Evolutionary conservation across 1,284 basidiomycete genomes (phyloP).

Genomic region (Puccinia sorghi): DNA sequence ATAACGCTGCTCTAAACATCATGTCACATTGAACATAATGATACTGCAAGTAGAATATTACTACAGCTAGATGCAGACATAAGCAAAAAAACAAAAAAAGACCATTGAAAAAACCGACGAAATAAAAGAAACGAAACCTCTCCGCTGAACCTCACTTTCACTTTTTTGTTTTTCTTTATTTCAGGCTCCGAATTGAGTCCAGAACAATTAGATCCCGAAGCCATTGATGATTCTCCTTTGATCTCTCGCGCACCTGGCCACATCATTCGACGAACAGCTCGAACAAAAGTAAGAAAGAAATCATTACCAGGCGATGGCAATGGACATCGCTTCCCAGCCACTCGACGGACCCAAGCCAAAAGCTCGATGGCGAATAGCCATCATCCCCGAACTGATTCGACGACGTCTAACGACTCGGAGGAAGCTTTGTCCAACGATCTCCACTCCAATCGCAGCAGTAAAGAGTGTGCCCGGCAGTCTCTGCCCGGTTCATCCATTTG

Average conservation of each 20-base stretch:
- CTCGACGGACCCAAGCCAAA: constrained; percentile 14
- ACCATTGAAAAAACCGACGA: not conserved
- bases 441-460: constrained; percentile 18
- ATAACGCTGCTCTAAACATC: not conserved
- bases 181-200: constrained; percentile 16
- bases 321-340: constrained; percentile 70
- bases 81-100: not conserved
- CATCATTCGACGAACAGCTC: constrained; percentile 83
- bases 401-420: constrained; percentile 54
- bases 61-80: not conserved
- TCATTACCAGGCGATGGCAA: constrained; percentile 72
- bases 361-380: constrained; percentile 23
- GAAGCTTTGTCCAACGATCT: constrained; percentile 48
- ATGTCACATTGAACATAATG: not conserved
- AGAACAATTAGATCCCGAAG: constrained; percentile 59
- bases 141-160: not conserved
- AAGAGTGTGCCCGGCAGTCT: not conserved
- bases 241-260: constrained; percentile 83
- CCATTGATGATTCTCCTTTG: constrained; percentile 79
- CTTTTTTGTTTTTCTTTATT: not conserved
- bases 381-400: constrained; percentile 33
- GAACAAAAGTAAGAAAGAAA: constrained; percentile 94
- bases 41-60: not conserved
- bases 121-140: not conserved
- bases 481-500: not conserved